These are phyloP conservation scores for Neocatenulostroma microsporum DNA, from an alignment of 2,329 filamentous ascomycete genomes.

Conservation along the genomic window DNA sequence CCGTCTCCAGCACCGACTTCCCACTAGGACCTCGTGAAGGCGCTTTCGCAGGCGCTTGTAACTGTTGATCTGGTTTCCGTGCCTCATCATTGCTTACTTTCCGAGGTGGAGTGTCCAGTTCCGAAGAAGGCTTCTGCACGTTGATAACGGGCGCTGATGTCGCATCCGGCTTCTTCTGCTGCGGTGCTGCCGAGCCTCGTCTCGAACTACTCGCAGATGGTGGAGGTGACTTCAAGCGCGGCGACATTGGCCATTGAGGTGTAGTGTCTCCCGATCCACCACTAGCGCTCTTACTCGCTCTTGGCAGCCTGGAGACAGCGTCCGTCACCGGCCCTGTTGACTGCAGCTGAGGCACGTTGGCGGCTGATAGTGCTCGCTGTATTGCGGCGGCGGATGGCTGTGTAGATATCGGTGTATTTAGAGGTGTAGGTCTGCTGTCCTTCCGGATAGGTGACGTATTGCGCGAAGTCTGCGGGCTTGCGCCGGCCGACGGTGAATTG, in stretches of 20 bases:
- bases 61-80: slow-evolving; percentile 33
- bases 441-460: slow-evolving; percentile 42
- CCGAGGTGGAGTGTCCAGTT: slow-evolving; percentile 25
- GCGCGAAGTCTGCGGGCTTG: slow-evolving; percentile 40
- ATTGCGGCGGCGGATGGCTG: slow-evolving; percentile 55
- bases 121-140: slow-evolving; percentile 39
- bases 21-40: slow-evolving; percentile 31
- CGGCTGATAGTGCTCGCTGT: slow-evolving; percentile 60
- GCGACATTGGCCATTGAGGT: slow-evolving; percentile 69
- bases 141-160: slow-evolving; percentile 36
- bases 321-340: slow-evolving; percentile 49
- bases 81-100: slow-evolving; percentile 10
- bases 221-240: slow-evolving; percentile 65
- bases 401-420: slow-evolving; percentile 32
- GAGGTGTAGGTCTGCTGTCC: slow-evolving; percentile 34
- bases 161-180: slow-evolving; percentile 34
- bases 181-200: slow-evolving; percentile 31
- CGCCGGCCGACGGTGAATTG: slow-evolving; percentile 29
- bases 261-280: slow-evolving; percentile 41
- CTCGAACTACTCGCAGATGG: slow-evolving; percentile 44
- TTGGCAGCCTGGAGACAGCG: slow-evolving; percentile 52
- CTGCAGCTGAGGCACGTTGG: slow-evolving; percentile 59
- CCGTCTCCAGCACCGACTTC: slow-evolving; percentile 67
- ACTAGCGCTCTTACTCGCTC: slow-evolving; percentile 50
- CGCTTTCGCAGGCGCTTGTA: slow-evolving; percentile 31